Evolutionary conservation across 2,329 filamentous ascomycete species (phyloP).

Genomic region (Sclerotinia glacialis): DNA sequence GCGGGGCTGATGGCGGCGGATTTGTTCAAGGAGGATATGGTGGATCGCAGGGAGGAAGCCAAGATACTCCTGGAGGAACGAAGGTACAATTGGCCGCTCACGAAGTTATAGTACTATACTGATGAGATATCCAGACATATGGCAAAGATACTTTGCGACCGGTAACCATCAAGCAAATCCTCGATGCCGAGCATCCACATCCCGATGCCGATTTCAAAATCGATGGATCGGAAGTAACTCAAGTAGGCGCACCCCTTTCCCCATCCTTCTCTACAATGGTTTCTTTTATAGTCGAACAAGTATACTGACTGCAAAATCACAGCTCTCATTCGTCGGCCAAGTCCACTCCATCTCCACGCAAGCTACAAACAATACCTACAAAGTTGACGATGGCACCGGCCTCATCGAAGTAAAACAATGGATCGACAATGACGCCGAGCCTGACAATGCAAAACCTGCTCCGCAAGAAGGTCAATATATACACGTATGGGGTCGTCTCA

Average conservation of each 20-base stretch:
- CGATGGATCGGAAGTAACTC: constrained; percentile 69
- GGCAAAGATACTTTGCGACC: constrained; percentile 85
- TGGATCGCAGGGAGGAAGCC: constrained; percentile 60
- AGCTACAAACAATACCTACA: constrained; percentile 87
- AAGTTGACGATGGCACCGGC: constrained; percentile 91
- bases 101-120: not conserved
- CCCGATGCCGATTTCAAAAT: constrained; percentile 77
- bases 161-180: constrained; percentile 91
- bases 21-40: constrained; percentile 48
- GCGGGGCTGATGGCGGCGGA: constrained; percentile 59
- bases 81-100: constrained; percentile 42
- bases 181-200: constrained; percentile 75
- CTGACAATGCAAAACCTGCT: constrained; percentile 47
- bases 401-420: constrained; percentile 88
- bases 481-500: constrained; percentile 80
- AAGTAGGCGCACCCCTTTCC: constrained; percentile 41
- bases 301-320: constrained; percentile 32
- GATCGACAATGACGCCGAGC: constrained; percentile 51
- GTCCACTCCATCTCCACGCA: constrained; percentile 83
- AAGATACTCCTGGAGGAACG: constrained; percentile 45
- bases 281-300: not conserved
- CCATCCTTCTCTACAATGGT: not conserved
- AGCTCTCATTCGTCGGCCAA: constrained; percentile 86
- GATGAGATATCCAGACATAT: constrained; percentile 44
- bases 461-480: constrained; percentile 75